Conservation (phyloP, 2,329 filamentous ascomycete genomes). For the Fusarium xylarioides region DNA sequence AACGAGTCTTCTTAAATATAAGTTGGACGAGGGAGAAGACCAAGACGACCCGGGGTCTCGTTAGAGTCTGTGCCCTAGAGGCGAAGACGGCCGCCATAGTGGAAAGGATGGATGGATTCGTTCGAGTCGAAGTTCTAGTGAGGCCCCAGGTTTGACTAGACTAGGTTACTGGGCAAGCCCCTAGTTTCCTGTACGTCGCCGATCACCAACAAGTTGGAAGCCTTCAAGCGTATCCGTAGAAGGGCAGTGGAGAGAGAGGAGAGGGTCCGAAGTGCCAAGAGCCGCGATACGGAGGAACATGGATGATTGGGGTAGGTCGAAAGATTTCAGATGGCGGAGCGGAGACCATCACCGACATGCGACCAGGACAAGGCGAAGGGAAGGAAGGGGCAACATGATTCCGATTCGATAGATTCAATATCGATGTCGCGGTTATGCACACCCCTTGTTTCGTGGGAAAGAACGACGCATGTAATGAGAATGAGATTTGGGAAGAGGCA, state of each 20-base stretch:
- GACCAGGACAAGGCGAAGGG: constrained; percentile 14
- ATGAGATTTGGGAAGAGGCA: constrained; percentile 16
- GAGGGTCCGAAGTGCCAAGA: constrained; percentile 32
- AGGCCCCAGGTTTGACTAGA: constrained; percentile 4
- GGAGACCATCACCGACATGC: constrained; percentile 16
- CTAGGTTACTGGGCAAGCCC: background rate
- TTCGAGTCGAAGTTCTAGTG: constrained; percentile 8
- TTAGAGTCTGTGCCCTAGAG: background rate
- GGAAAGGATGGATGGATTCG: constrained; percentile 3
- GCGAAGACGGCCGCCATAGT: constrained; percentile 6
- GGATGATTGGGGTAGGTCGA: constrained; percentile 37
- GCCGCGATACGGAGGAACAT: constrained; percentile 35
- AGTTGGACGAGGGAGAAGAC: constrained; percentile 2
- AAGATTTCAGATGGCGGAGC: constrained; percentile 20
- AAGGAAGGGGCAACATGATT: constrained; percentile 11
- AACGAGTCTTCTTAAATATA: constrained; percentile 33
- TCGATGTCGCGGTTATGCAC: constrained; percentile 23
- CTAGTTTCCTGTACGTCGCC: constrained; percentile 20
- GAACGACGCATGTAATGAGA: constrained; percentile 6
- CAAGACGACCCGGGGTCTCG: constrained; percentile 6
- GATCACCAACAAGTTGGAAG: constrained; percentile 23
- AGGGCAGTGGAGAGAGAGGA: constrained; percentile 25
- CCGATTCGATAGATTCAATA: constrained; percentile 22
- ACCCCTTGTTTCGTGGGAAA: constrained; percentile 31
- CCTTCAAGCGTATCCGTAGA: background rate